Base-by-base conservation (phyloP, 495 filamentous ascomycete species). In the Podospora pseudopauciseta region DNA sequence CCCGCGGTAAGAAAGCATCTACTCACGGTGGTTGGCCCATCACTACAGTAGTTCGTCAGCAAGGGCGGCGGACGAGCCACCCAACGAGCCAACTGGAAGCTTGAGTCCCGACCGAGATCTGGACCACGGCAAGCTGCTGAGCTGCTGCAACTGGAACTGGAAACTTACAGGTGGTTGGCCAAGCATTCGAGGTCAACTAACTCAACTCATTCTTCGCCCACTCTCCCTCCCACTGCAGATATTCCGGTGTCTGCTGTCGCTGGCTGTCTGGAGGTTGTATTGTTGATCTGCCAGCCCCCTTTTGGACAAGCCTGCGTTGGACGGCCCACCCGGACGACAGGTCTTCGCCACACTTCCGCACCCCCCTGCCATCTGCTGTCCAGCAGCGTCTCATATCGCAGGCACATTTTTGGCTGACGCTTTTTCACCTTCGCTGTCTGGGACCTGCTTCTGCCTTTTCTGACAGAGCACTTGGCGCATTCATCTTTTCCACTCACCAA, bases 361-460 rank as follows among this genome's bases (percentile, higher is more conserved):
- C 16, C 55, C 67, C 67, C 69, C 64, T 67, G 73, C 64, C 70
- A 70, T 65, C 65, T 70, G 23, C 55, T 58, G 55, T 58, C 68
- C 60, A 49, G 67, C 60, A 49, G 67, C 66, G 30, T 32, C 30
- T 32, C 30, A 63, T 57, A 34, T 67, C 65, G 61, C 63, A 66
- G 49, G 63, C 49, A 16, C 34, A 32, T 49, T 59, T 49, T 49
- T 57, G n/a, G 61, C 60, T 63, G 32, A 18, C 58, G 30, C 57
- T 67, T n/a, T 23, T 34, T 53, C 26, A 16, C 61, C 65, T 23
- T 23, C 23, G 23, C 23, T 60, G 61, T 57, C 39, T 63, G 70
- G 70, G 73, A 76, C 73, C 72, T 75, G 71, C 74, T 76, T 73
- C 64, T 58, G 54, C 23, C 20, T 20, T 58, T 62, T 63, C 39